Evolutionary conservation across 768 basidiomycete genomes (phyloP), one percentile per base, ranked within the genome.

Genomic region (Podaxis sp.): DNA sequence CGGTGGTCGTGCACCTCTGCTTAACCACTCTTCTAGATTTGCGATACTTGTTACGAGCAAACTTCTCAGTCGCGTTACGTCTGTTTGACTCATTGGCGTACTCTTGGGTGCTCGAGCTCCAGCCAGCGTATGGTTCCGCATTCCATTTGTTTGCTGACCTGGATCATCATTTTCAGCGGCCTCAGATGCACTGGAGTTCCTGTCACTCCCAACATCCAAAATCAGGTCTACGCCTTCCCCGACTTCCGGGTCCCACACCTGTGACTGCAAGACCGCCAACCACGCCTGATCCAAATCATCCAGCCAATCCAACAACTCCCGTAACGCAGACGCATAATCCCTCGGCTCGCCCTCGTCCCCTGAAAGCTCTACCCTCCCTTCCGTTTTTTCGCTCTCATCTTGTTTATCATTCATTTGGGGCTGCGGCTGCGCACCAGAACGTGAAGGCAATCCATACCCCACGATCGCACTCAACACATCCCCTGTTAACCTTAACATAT

Each of bases 241-340:
- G 3, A 57, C 44, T 66, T 70, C 74, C 1, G 87, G 79, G 66
- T 92, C 85, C 92, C 92, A 93, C 1, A 82, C 78, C 67, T 90
- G 87, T 4, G 76, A 75, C 42, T 81, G 81, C 30, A 93, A 78
- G 1, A 89, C 87, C 17, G 84, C 80, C 13, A 85, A 66, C 92
- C 92, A 93, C 0, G 85, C 89, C 56, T 85, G 80, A 72, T 93
- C 92, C 40, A 93, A 80, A 68, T 90, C 87, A 69, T 86, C 84
- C 26, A 93, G 75, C 77, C 86, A 89, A 64, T 88, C 85, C 26
- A 89, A 76, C 4, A 90, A 78, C 40, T 81, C 76, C 36, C 75
- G 79, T 1, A 93, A 63, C 26, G 52, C 55, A 4, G 53, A 52
- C 30, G 56, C 36, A 51, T 61, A 61, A 54, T 56, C 59, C 46